Base-by-base conservation (phyloP, 2,329 filamentous ascomycete species). In the Cercospora zeina region DNA sequence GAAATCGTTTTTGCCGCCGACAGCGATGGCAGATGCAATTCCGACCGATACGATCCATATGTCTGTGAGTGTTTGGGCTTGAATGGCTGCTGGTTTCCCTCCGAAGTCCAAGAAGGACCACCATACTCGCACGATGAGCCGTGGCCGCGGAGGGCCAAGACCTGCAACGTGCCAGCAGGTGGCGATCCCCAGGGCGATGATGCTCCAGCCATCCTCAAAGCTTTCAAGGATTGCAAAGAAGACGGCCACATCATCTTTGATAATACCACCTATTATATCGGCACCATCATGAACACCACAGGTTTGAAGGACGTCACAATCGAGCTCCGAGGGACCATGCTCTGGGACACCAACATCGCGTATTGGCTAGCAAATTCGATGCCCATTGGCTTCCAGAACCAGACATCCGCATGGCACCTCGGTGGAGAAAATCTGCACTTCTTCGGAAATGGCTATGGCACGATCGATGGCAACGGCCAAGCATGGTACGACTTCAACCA, bases 391-490 rank as follows among this genome's bases (percentile, higher is more conserved):
- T 85, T 82, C 68, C 82, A 85, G 70, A 83, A 85, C 65, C 82
- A 84, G 65, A 80, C 78, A 16, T 81, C 81, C 0, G 82, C 81
- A 1, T 85, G 82, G 81, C 73, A 80, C 61, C 78, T 85, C 63
- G 83, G 83, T 13, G 85, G 85, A 8, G 73, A 81, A 14, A 78
- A 80, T 42, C 74, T 87, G 16, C 70, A 74, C 9, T 78, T 82
- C 64, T 75, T 81, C 37, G 84, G 83, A 5, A 72, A 80, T 66
- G 80, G 81, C 8, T 73, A 74, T 24, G 85, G 85, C 4, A 85
- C 81, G 2, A 73, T 87, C 5, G 79, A 86, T 68, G 84, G 85
- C 6, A 86, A 87, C 68, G 85, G 84, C 1, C 81, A 86, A 67
- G 77, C 79, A 1, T 87, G 84, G 84, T 86, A 87, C 66, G 77